Conservation (phyloP, 2,329 filamentous ascomycete genomes). For the Fusarium sarcochroum region DNA sequence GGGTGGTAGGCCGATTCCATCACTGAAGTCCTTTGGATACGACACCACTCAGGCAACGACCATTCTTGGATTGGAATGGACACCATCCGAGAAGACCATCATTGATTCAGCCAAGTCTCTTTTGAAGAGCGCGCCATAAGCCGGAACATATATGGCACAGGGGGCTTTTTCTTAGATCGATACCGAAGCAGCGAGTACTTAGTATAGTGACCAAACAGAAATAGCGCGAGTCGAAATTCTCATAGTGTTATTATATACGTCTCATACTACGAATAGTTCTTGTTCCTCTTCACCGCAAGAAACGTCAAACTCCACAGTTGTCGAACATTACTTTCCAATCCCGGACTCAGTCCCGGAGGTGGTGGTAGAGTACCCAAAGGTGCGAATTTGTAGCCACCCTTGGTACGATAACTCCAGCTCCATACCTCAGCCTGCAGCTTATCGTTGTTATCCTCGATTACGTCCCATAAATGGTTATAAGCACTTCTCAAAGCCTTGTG, state of each 20-base stretch:
- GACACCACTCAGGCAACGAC: no score
- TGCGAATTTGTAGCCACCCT: slow-evolving; percentile 41
- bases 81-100: no score
- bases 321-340: slow-evolving; percentile 38
- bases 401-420: slow-evolving; percentile 67
- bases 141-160: no score
- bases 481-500: slow-evolving; percentile 62
- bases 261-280: not conserved
- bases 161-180: no score
- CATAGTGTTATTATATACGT: no score
- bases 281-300: slow-evolving; percentile 34
- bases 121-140: no score
- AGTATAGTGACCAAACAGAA: no score
- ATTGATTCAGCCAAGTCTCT: no score
- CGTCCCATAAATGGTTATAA: slow-evolving; percentile 73
- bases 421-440: slow-evolving; percentile 72
- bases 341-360: slow-evolving; percentile 22
- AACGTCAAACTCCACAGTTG: slow-evolving; percentile 43
- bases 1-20: not conserved
- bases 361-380: slow-evolving; percentile 42
- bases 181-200: no score
- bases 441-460: slow-evolving; percentile 67
- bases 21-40: no score
- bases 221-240: no score
- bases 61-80: no score